Evolutionary conservation across 495 filamentous ascomycete species (phyloP), one percentile per base, ranked within the genome.

Genomic region (Lophium mytilinum): DNA sequence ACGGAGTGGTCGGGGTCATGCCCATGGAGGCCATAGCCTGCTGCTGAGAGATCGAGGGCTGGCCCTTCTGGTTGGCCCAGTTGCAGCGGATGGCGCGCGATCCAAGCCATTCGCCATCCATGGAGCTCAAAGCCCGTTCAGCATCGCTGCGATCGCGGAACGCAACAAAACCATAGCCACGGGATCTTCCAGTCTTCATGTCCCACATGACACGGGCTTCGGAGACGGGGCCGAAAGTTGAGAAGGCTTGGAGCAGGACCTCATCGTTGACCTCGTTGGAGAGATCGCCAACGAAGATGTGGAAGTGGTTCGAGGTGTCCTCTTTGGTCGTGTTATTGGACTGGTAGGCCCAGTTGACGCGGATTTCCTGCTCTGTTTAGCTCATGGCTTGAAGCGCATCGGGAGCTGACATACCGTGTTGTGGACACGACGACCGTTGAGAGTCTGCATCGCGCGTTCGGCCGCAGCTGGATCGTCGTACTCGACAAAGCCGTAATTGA

Each of bases 141-240:
- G 93, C 93, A 66, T 99, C 94, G 1, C 78, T 75, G 50, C 91
- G 90, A 18, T 99, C 93, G 55, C 93, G 86, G 82, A 96, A 99
- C 42, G 93, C 94, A 57, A 99, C 93, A 64, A 99, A 99, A 4
- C 93, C 93, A 66, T 99, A 99, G 49, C 93, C 93, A 61, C 93
- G 87, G 48, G 93, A 97, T 54, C 93, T 86, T 56, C 93, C 93
- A 40, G 93, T 99, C 79, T 99, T 99, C 93, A 99, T 99, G 69
- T 99, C 93, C 93, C 93, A 99, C 93, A 99, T 99, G 55, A 99
- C 93, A 60, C 93, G 90, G 56, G 93, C 93, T 73, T 99, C 93
- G n/a, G 94, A 97, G 36, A 99, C 91, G 3, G 83, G 87, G 10
- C 93, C 93, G 71, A 97, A 99, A 37, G 91, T 91, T 40, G 89